Evolutionary conservation across 2,329 filamentous ascomycete genomes (phyloP).

Genomic region (Phialemoniopsis sp.): DNA sequence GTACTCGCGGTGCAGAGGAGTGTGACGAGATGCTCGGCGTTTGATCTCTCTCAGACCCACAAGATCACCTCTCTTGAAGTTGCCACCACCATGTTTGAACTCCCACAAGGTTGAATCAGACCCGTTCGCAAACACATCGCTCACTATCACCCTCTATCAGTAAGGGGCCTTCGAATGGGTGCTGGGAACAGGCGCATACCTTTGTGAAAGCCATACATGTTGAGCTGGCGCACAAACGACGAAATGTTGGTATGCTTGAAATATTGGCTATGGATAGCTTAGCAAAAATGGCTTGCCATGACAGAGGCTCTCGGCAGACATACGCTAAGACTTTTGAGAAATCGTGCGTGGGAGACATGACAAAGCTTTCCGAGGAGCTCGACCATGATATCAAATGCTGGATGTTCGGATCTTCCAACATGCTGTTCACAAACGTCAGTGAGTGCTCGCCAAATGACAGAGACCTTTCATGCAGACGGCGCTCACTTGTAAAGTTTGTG

Average conservation of each 20-base stretch:
- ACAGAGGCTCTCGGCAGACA: slow-evolving; percentile 31
- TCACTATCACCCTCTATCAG: slow-evolving; percentile 60
- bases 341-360: slow-evolving; percentile 96
- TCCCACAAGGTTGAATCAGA: slow-evolving; percentile 95
- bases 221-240: slow-evolving; percentile 94
- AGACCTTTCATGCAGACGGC: slow-evolving; percentile 14
- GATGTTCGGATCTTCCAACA: slow-evolving; percentile 92
- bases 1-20: slow-evolving; percentile 90
- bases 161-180: slow-evolving; percentile 4
- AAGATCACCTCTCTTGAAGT: slow-evolving; percentile 92
- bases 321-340: slow-evolving; percentile 98
- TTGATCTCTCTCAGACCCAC: slow-evolving; percentile 93
- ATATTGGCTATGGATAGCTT: slow-evolving; percentile 66
- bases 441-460: too few species aligned
- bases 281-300: slow-evolving; percentile 2
- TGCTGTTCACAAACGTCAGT: slow-evolving; percentile 48
- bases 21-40: slow-evolving; percentile 85
- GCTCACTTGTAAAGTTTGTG: slow-evolving; percentile 97
- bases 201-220: slow-evolving; percentile 99
- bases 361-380: slow-evolving; percentile 88
- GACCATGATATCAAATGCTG: slow-evolving; percentile 98
- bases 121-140: slow-evolving; percentile 95
- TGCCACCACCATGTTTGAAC: slow-evolving; percentile 96
- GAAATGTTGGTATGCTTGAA: slow-evolving; percentile 99
- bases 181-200: slow-evolving; percentile 44